These are phyloP conservation scores for Phoma herbarum DNA, from an alignment of 2,329 filamentous ascomycete genomes.

Conservation along the genomic window DNA sequence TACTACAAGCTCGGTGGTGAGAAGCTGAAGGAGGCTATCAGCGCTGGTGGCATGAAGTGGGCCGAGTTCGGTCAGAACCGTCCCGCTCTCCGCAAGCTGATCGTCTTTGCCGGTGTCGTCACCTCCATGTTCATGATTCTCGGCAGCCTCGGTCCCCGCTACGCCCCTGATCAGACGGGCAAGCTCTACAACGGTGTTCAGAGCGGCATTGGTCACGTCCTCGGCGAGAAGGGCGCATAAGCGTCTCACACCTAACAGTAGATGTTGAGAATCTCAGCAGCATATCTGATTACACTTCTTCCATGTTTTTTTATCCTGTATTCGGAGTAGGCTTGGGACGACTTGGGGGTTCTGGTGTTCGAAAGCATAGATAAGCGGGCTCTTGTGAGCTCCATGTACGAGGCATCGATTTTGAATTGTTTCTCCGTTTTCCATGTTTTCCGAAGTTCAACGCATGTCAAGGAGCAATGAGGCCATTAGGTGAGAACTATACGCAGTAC, in stretches of 20 bases:
- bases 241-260: constrained; percentile 7
- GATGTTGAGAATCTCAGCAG: constrained; percentile 12
- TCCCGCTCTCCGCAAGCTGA: constrained; percentile 79
- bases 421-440: constrained; percentile 27
- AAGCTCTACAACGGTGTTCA: constrained; percentile 48
- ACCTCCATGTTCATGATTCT: constrained; percentile 75
- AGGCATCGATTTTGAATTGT: constrained; percentile 20
- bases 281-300: constrained; percentile 34
- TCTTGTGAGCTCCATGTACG: constrained; percentile 30
- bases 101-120: constrained; percentile 71
- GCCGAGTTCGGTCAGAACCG: constrained; percentile 82
- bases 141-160: constrained; percentile 55
- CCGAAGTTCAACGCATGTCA: constrained; percentile 33
- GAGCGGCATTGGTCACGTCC: constrained; percentile 43
- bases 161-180: constrained; percentile 49
- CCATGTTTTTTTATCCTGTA: constrained; percentile 40
- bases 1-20: constrained; percentile 89
- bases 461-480: constrained; percentile 40
- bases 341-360: constrained; percentile 32
- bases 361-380: constrained; percentile 47
- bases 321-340: constrained; percentile 32
- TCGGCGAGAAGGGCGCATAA: constrained; percentile 36
- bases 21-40: constrained; percentile 80
- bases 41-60: constrained; percentile 79
- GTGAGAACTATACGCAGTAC: constrained; percentile 40